Evolutionary conservation across 352 stramenopile species (phyloP).

Genomic region (Pythium apleroticum): DNA sequence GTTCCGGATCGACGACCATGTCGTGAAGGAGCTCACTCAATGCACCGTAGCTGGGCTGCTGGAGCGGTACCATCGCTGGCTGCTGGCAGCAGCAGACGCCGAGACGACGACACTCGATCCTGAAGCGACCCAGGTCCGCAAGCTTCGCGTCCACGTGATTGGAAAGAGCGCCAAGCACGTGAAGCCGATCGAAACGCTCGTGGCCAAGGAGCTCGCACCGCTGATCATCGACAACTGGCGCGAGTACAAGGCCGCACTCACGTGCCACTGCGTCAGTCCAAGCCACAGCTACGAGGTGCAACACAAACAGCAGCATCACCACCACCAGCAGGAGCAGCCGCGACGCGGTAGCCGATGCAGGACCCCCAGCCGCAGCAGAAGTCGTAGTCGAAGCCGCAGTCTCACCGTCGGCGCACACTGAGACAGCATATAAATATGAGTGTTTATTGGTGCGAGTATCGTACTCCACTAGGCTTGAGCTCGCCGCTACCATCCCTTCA

Average conservation of each 20-base stretch:
- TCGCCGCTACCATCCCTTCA: background rate
- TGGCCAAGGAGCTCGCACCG: conserved; percentile 45
- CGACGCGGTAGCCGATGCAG: background rate
- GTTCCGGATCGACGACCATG: conserved; percentile 59
- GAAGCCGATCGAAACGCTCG: conserved; percentile 54
- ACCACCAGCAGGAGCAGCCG: conserved; percentile 2
- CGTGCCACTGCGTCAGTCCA: conserved; percentile 44
- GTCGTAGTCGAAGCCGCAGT: background rate
- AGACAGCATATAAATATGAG: conserved; percentile 8
- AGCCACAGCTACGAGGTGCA: conserved; percentile 4
- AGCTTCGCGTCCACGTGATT: conserved; percentile 76
- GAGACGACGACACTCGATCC: background rate
- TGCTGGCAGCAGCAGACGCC: conserved; percentile 28
- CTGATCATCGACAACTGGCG: conserved; percentile 59
- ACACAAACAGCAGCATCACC: background rate
- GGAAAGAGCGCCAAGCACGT: conserved; percentile 58
- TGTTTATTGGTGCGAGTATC: background rate
- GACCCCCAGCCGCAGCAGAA: background rate
- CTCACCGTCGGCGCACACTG: background rate
- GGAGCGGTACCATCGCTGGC: conserved; percentile 52
- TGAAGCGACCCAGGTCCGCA: conserved; percentile 27
- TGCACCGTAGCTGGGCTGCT: conserved; percentile 48
- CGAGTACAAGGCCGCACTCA: conserved; percentile 58
- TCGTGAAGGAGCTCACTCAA: conserved; percentile 37
- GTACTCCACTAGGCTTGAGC: background rate